Evolutionary conservation across 2,329 filamentous ascomycete genomes (phyloP).

Genomic region (Aspergillus quadricinctus): DNA sequence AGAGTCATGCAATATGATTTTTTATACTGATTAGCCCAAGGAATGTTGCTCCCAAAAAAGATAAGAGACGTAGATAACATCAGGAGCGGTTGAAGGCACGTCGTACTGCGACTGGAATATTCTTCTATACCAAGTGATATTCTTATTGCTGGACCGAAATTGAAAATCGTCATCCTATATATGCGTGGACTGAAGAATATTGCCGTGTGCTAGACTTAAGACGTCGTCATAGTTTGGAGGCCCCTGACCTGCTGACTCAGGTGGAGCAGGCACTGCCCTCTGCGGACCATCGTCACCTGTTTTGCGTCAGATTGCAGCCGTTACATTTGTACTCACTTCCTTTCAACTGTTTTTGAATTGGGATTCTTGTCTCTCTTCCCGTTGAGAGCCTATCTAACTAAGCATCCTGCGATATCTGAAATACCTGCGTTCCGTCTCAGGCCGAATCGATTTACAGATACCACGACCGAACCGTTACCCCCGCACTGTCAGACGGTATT

Average conservation of each 20-base stretch:
- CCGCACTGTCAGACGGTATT: not conserved
- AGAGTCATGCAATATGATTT: constrained; percentile 6
- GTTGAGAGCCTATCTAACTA: not conserved
- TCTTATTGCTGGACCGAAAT: not conserved
- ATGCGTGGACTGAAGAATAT: not conserved
- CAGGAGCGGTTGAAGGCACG: not conserved
- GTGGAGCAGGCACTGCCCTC: constrained; percentile 9
- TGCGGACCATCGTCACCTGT: constrained; percentile 15
- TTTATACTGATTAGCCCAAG: constrained; percentile 1
- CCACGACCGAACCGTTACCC: not conserved
- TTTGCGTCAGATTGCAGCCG: constrained; percentile 19
- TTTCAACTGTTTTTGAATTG: not conserved
- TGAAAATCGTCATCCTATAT: not conserved
- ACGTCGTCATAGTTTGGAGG: constrained; percentile 6
- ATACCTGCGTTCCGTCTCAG: not conserved
- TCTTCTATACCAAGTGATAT: not conserved
- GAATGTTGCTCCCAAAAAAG: not conserved
- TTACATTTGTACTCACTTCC: constrained; percentile 2
- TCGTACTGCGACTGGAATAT: not conserved
- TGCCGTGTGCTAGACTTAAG: not conserved
- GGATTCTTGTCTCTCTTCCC: no score
- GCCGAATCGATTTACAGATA: not conserved
- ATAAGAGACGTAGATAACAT: not conserved
- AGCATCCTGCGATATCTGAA: not conserved
- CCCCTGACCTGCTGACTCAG: constrained; percentile 12